Conservation (phyloP, 164 flowering plant species). For the Tinospora cordifolia region DNA sequence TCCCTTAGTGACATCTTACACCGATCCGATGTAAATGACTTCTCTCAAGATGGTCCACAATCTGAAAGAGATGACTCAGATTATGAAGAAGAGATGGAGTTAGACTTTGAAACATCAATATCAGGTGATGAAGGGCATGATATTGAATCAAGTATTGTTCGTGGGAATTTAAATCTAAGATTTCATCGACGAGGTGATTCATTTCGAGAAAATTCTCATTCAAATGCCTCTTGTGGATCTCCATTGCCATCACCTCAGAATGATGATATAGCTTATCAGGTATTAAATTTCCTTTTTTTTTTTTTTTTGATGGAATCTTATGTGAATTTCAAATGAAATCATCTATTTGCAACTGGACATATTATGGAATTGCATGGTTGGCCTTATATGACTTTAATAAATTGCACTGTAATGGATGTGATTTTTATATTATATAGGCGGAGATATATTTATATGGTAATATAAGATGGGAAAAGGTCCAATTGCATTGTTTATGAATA, state of each 20-base stretch:
- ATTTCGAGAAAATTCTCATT: slow-evolving; percentile 31
- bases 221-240: slow-evolving; percentile 60
- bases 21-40: slow-evolving; percentile 66
- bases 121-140: slow-evolving; percentile 74
- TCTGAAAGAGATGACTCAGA: slow-evolving; percentile 95
- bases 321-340: not conserved
- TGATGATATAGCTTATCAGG: slow-evolving; percentile 53
- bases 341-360: not conserved
- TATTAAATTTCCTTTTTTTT: slow-evolving; percentile 10
- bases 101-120: slow-evolving; percentile 74
- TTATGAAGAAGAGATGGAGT: slow-evolving; percentile 80
- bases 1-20: slow-evolving; percentile 65
- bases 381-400: not conserved
- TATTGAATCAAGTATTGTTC: slow-evolving; percentile 47
- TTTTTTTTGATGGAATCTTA: no score
- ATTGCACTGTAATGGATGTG: not conserved
- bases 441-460: not conserved
- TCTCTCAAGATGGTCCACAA: slow-evolving; percentile 71
- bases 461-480: not conserved
- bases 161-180: slow-evolving; percentile 71
- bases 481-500: no score
- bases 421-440: not conserved
- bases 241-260: slow-evolving; percentile 48
- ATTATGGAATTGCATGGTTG: not conserved
- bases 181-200: slow-evolving; percentile 56